Evolutionary conservation across 106 monocot genomes (phyloP).

Genomic region (Apostasia ramifera): DNA sequence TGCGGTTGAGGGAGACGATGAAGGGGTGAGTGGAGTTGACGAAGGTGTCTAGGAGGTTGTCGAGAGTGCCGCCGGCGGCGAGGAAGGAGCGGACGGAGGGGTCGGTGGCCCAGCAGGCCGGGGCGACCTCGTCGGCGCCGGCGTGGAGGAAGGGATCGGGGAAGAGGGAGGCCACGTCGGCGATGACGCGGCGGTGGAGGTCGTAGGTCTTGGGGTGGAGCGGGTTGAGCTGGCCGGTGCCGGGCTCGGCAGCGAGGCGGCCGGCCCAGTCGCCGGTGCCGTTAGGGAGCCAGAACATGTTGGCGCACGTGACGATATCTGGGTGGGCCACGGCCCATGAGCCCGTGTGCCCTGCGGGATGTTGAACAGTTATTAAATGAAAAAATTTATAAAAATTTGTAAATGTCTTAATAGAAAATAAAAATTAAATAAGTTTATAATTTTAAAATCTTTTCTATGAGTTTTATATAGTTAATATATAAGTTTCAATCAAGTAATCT

Average conservation of each 20-base stretch:
- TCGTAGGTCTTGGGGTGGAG: slow-evolving; percentile 72
- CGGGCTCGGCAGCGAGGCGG: slow-evolving; percentile 66
- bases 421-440: too few species aligned
- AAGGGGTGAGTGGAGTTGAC: slow-evolving; percentile 44
- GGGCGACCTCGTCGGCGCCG: slow-evolving; percentile 73
- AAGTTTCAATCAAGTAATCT: too few species aligned
- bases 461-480: too few species aligned
- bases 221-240: slow-evolving; percentile 87
- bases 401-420: too few species aligned
- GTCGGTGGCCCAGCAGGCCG: slow-evolving; percentile 74
- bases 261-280: slow-evolving; percentile 10
- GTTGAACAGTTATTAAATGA: not conserved
- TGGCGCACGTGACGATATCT: slow-evolving; percentile 75
- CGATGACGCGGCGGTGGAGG: slow-evolving; percentile 48
- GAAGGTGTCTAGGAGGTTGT: slow-evolving; percentile 57
- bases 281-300: slow-evolving; percentile 65
- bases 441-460: too few species aligned
- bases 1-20: slow-evolving; percentile 49
- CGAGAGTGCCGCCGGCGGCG: slow-evolving; percentile 34
- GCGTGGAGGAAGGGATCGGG: slow-evolving; percentile 67
- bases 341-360: slow-evolving; percentile 60
- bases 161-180: slow-evolving; percentile 58
- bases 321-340: slow-evolving; percentile 87
- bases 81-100: slow-evolving; percentile 38
- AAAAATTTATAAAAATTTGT: too few species aligned